Percentiles rank a stretch among this genome's conserved stretches.
phyloP scores from a whole-genome alignment of 2,329 filamentous ascomycete genomes.

The Pestalotiopsis sp. region DNA sequence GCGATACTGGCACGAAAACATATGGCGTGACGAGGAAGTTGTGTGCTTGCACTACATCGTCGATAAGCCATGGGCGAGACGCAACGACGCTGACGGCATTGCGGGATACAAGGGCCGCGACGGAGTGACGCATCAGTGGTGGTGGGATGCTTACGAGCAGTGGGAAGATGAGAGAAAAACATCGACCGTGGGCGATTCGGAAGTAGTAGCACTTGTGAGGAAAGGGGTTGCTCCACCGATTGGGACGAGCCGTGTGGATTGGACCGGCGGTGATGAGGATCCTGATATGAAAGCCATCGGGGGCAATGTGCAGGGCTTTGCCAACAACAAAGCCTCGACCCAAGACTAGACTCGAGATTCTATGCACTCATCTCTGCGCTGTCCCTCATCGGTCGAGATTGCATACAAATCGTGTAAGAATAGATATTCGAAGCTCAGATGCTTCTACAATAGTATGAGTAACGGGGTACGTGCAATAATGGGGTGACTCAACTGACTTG shows the following conservation, averaged over 20 bases:
- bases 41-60: slow-evolving; percentile 54
- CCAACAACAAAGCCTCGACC: slow-evolving; percentile 12
- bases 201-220: slow-evolving; percentile 15
- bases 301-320: slow-evolving; percentile 17
- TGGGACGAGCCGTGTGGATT: slow-evolving; percentile 1
- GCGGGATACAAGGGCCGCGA: slow-evolving; percentile 52
- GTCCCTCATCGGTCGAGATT: too few species aligned
- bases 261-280: slow-evolving; percentile 10
- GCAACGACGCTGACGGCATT: slow-evolving; percentile 39
- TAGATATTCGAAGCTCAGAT: too few species aligned
- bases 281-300: slow-evolving; percentile 18
- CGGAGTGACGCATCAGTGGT: slow-evolving; percentile 52
- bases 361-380: too few species aligned
- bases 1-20: slow-evolving; percentile 51
- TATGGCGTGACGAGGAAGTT: slow-evolving; percentile 52
- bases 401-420: too few species aligned
- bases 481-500: too few species aligned
- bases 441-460: too few species aligned
- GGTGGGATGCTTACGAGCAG: slow-evolving; percentile 47
- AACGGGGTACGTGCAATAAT: too few species aligned
- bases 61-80: slow-evolving; percentile 55
- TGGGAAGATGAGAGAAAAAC: slow-evolving; percentile 34
- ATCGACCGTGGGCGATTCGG: neutral
- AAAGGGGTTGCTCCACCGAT: slow-evolving; percentile 17
- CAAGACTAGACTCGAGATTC: neutral